Conservation (phyloP, 2,329 filamentous ascomycete species). For the Aplosporella prunicola region DNA sequence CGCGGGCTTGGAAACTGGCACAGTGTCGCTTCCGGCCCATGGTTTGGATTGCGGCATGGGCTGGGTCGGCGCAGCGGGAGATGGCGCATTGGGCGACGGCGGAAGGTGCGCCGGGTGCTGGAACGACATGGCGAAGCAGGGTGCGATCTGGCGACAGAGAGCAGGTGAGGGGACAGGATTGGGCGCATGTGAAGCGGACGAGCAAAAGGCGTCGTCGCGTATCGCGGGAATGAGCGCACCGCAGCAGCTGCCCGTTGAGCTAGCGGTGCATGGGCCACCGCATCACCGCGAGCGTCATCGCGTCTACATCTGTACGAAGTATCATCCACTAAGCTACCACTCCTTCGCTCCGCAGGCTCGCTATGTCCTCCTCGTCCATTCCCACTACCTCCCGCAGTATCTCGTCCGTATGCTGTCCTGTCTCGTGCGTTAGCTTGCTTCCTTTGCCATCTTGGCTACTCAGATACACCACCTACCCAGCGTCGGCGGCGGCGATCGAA, state of each 20-base stretch:
- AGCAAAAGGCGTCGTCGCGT: neutral
- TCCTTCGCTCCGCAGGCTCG: conserved; percentile 23
- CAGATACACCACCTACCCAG: conserved; percentile 38
- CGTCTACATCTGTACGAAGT: neutral
- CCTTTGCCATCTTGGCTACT: neutral
- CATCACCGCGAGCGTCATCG: conserved; percentile 7
- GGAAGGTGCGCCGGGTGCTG: conserved; percentile 6
- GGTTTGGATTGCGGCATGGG: conserved; percentile 1
- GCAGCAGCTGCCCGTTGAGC: conserved; percentile 4
- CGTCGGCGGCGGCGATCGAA: conserved; percentile 70
- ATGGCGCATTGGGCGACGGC: conserved; percentile 9
- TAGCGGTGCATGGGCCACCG: conserved; percentile 3
- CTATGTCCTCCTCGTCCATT: conserved; percentile 24
- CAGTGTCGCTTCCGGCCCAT: conserved; percentile 6
- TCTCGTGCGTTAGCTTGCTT: neutral
- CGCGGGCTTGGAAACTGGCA: conserved; percentile 4
- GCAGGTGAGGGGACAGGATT: no score
- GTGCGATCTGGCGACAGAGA: conserved; percentile 2
- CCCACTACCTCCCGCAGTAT: conserved; percentile 24
- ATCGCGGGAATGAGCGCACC: neutral
- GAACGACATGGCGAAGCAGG: conserved; percentile 5
- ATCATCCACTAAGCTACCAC: conserved; percentile 22
- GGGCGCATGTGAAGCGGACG: conserved; percentile 2
- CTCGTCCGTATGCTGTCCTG: conserved; percentile 29
- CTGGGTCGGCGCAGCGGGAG: no score